These are phyloP conservation scores for Trichosporon ovoides DNA, from an alignment of 1,284 basidiomycete genomes.

Conservation along the genomic window DNA sequence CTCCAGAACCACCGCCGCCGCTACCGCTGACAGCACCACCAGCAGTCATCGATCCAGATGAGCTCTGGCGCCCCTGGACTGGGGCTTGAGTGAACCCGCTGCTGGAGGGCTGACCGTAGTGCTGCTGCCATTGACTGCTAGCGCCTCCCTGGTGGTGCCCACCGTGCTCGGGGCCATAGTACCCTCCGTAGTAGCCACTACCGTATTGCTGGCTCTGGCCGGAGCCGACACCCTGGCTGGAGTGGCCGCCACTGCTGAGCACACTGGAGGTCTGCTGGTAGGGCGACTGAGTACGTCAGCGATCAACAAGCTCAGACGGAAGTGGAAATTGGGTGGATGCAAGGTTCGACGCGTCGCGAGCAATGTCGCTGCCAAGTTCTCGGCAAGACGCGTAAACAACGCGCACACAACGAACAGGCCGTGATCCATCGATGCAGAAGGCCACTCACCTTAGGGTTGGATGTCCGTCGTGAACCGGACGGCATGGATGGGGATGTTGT, in stretches of 20 bases:
- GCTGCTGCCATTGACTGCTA: slow-evolving; percentile 15
- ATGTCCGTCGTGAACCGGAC: slow-evolving; percentile 29
- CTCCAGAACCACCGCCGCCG: not conserved
- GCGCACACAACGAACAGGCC: not conserved
- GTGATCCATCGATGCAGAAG: slow-evolving; percentile 13
- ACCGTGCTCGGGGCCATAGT: slow-evolving; percentile 15
- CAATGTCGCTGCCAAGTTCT: not conserved
- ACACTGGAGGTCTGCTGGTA: slow-evolving; percentile 17
- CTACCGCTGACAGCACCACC: slow-evolving; percentile 5
- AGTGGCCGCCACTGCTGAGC: not conserved
- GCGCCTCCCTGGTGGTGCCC: slow-evolving; percentile 14
- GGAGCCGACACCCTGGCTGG: not conserved
- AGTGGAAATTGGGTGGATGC: too few relatives aligned
- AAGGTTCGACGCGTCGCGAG: slow-evolving; percentile 17
- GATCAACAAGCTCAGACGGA: slow-evolving; percentile 9
- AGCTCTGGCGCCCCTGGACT: slow-evolving; percentile 13
- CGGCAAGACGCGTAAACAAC: slow-evolving; percentile 2
- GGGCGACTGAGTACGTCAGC: slow-evolving; percentile 15
- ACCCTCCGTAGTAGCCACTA: slow-evolving; percentile 14
- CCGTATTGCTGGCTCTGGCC: slow-evolving; percentile 10
- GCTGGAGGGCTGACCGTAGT: slow-evolving; percentile 13
- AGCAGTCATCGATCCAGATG: slow-evolving; percentile 15
- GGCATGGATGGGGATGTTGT: slow-evolving; percentile 24
- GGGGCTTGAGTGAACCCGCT: slow-evolving; percentile 11
- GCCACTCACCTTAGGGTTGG: slow-evolving; percentile 26